phyloP scores from a whole-genome alignment of 1,139 yeast species.

The Suhomyces atakaporum region DNA sequence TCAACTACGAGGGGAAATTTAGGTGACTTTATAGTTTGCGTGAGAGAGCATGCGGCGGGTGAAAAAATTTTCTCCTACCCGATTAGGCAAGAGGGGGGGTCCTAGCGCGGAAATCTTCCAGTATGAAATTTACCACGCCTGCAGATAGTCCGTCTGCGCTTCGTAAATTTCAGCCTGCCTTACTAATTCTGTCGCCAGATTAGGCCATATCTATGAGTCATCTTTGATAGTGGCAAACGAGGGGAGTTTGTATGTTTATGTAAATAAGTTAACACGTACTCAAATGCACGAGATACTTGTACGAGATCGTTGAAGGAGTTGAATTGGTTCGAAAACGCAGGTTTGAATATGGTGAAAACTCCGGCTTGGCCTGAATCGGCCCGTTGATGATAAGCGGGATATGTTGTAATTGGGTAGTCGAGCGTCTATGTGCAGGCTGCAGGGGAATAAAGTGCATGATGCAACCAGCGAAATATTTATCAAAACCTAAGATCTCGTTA shows the following conservation, averaged over 20 bases:
- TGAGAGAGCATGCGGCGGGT: slow-evolving; percentile 6
- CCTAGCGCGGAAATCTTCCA: slow-evolving; percentile 1
- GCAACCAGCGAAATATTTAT: no score
- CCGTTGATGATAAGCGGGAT: no score
- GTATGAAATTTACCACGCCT: slow-evolving; percentile 9
- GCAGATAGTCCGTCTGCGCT: background rate
- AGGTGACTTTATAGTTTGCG: slow-evolving; percentile 12
- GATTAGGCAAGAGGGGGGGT: slow-evolving; percentile 6
- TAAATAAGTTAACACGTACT: no score
- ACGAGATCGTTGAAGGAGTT: no score
- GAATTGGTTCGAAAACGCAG: no score
- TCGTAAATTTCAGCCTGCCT: slow-evolving; percentile 11
- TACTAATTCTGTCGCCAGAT: slow-evolving; percentile 7
- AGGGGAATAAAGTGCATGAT: no score
- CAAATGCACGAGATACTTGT: no score
- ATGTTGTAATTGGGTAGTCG: no score
- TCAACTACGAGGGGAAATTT: slow-evolving; percentile 4
- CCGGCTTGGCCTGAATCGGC: no score
- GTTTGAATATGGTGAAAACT: no score
- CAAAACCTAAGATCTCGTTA: no score
- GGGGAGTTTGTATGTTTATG: background rate
- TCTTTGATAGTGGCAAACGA: background rate
- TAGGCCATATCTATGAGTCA: slow-evolving; percentile 8
- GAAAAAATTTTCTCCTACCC: slow-evolving; percentile 15
- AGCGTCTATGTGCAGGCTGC: no score